A percentile compares a stretch with the other conserved stretches of the same genome.
phyloP scores from a whole-genome alignment of 192 early-diverging fungal genomes.

The Lobosporangium transversale region DNA sequence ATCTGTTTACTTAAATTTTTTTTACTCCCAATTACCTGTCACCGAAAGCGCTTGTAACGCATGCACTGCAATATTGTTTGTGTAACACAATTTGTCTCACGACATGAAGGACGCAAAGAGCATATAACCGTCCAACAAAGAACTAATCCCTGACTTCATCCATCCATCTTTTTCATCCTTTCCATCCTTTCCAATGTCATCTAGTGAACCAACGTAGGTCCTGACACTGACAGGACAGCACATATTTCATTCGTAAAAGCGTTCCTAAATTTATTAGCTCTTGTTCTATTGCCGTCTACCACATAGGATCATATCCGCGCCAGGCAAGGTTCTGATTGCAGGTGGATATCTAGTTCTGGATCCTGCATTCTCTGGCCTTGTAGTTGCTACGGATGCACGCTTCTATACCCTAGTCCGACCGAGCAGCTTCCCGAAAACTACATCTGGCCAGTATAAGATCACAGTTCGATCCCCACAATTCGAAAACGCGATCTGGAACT shows the following conservation, averaged over 20 bases:
- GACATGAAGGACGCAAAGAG: too few relatives aligned
- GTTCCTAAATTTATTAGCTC: too few relatives aligned
- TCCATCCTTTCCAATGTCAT: slow-evolving; percentile 3
- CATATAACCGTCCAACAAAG: too few relatives aligned
- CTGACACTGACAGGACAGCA: too few relatives aligned
- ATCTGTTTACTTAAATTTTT: not conserved
- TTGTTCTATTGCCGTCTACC: too few relatives aligned
- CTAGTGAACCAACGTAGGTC: slow-evolving; percentile 38
- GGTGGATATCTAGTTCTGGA: slow-evolving; percentile 97
- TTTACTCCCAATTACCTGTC: too few relatives aligned
- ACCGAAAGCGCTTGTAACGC: not conserved
- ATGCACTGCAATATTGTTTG: not conserved
- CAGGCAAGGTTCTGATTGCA: slow-evolving; percentile 93
- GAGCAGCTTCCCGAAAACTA: not conserved
- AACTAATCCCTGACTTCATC: not conserved
- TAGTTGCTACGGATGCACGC: slow-evolving; percentile 84
- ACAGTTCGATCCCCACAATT: slow-evolving; percentile 88
- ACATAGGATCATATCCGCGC: slow-evolving; percentile 79
- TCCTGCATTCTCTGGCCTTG: slow-evolving; percentile 78
- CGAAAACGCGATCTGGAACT: slow-evolving; percentile 82
- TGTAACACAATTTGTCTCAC: too few relatives aligned
- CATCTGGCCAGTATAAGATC: slow-evolving; percentile 49
- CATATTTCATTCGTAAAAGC: too few relatives aligned
- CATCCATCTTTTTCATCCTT: not conserved
- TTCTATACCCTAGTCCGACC: slow-evolving; percentile 78